phyloP scores from a whole-genome alignment of 2,329 filamentous ascomycete genomes.

The Arachnomyces sp. region DNA sequence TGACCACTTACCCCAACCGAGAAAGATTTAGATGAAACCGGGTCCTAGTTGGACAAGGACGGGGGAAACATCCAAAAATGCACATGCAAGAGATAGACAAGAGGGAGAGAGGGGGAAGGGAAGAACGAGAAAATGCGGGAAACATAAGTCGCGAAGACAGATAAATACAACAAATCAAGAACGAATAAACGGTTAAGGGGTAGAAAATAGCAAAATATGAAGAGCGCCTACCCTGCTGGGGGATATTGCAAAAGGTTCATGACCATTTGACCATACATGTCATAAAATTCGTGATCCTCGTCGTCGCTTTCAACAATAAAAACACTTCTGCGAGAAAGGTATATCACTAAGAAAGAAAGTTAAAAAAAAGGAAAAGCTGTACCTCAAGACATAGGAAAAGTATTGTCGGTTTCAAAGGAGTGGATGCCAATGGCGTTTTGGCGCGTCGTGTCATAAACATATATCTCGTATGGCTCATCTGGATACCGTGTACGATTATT shows the following conservation, averaged over 20 bases:
- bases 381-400: slow-evolving; percentile 24
- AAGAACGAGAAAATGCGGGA: slow-evolving; percentile 11
- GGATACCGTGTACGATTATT: slow-evolving; percentile 13
- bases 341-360: slow-evolving; percentile 25
- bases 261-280: slow-evolving; percentile 28
- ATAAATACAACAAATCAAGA: slow-evolving; percentile 8
- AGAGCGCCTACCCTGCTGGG: slow-evolving; percentile 17
- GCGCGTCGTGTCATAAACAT: slow-evolving; percentile 19
- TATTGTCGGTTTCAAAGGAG: slow-evolving; percentile 11
- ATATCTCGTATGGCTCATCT: slow-evolving; percentile 23
- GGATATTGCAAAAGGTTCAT: slow-evolving; percentile 14
- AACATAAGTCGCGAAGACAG: slow-evolving; percentile 15
- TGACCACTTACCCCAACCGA: too few species aligned
- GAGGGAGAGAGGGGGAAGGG: too few species aligned
- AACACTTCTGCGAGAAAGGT: slow-evolving; percentile 29
- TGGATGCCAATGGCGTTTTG: slow-evolving; percentile 15
- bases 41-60: too few species aligned
- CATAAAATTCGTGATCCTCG: slow-evolving; percentile 36
- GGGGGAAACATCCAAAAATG: too few species aligned
- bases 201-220: slow-evolving; percentile 17
- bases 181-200: slow-evolving; percentile 3
- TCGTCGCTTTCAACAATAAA: slow-evolving; percentile 24
- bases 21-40: too few species aligned
- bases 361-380: slow-evolving; percentile 20
- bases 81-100: too few species aligned